phyloP scores from a whole-genome alignment of 352 stramenopile species.

The Bremia lactucae region DNA sequence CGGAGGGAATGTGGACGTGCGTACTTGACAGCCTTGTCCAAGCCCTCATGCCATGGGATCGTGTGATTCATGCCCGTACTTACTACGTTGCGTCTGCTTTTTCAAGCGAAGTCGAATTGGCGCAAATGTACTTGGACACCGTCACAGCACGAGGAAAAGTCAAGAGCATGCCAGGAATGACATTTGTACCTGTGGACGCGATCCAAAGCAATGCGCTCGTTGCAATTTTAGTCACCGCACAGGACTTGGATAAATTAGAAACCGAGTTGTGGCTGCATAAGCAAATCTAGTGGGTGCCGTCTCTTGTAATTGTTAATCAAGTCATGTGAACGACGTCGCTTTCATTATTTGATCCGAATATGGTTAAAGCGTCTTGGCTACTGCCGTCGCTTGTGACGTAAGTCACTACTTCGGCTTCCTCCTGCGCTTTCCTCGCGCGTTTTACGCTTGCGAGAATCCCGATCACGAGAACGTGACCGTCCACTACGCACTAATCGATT shows the following conservation, averaged over 20 bases:
- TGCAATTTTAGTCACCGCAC: slow-evolving; percentile 54
- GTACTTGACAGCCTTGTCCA: slow-evolving; percentile 26
- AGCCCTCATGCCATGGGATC: slow-evolving; percentile 46
- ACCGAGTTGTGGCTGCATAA: slow-evolving; percentile 77
- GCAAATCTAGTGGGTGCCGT: slow-evolving; percentile 66
- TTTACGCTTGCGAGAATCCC: slow-evolving; percentile 56
- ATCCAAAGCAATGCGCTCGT: slow-evolving; percentile 39
- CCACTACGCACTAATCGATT: slow-evolving; percentile 23
- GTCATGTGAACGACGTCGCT: no score
- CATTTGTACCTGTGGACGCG: slow-evolving; percentile 59
- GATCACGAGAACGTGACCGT: slow-evolving; percentile 44
- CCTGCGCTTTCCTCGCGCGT: slow-evolving; percentile 37
- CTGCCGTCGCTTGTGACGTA: slow-evolving; percentile 39
- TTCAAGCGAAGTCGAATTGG: slow-evolving; percentile 41
- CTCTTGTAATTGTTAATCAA: no score
- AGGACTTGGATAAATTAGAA: slow-evolving; percentile 74
- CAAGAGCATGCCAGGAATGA: slow-evolving; percentile 37
- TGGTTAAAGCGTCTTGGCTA: no score
- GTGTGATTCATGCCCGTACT: slow-evolving; percentile 53
- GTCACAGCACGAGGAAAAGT: slow-evolving; percentile 22
- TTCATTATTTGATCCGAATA: no score
- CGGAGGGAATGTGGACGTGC: slow-evolving; percentile 15
- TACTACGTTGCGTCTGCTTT: slow-evolving; percentile 50
- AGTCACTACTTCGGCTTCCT: slow-evolving; percentile 18
- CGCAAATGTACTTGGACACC: slow-evolving; percentile 14